Conservation (phyloP, 441 rosid genomes). For the Geranium incanum region DNA sequence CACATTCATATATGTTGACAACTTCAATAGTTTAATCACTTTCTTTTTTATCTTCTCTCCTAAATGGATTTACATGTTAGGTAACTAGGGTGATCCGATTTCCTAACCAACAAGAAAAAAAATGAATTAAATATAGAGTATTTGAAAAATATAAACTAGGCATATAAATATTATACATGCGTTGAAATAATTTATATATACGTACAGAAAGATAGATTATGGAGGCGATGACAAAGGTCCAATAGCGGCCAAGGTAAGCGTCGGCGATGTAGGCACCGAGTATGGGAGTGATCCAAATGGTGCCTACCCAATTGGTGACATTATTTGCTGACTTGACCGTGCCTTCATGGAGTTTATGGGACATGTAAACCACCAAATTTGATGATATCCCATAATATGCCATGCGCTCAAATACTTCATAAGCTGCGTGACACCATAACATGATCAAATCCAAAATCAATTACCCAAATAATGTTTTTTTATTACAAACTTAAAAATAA, state of each 20-base stretch:
- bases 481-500: no score
- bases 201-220: constrained; percentile 49
- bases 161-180: no score
- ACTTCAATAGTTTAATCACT: neutral
- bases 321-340: constrained; percentile 60
- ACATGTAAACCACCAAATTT: constrained; percentile 50
- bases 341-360: constrained; percentile 54
- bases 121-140: neutral
- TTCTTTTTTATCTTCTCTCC: neutral
- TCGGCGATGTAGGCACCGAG: constrained; percentile 79
- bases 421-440: constrained; percentile 30
- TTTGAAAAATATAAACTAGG: neutral
- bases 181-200: neutral
- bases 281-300: constrained; percentile 59
- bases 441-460: no score
- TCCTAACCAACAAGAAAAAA: neutral
- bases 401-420: constrained; percentile 68
- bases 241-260: constrained; percentile 81
- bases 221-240: constrained; percentile 54
- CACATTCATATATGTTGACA: no score
- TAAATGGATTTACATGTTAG: neutral
- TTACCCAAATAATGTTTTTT: no score
- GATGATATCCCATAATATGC: constrained; percentile 70
- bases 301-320: constrained; percentile 77
- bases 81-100: neutral